Evolutionary conservation across 176 grass and related monocot genomes (phyloP).

Genomic region (Carex myosuroides): DNA sequence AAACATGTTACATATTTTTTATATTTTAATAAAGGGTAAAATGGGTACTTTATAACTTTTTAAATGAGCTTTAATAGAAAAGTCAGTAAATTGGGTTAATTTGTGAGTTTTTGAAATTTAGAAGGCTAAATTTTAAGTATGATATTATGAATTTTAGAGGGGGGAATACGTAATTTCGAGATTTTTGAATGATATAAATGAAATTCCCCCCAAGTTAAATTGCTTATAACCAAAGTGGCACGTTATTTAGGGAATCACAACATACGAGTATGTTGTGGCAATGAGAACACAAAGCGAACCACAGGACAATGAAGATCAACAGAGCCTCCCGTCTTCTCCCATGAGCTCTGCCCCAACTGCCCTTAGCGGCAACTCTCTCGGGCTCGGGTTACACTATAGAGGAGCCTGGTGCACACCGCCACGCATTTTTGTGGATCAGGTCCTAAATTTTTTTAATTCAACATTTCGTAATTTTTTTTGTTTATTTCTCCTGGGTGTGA

Average conservation of each 20-base stretch:
- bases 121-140: too few relatives aligned
- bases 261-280: constrained; percentile 95
- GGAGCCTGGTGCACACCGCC: constrained; percentile 97
- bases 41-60: too few relatives aligned
- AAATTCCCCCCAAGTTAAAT: neutral
- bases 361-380: constrained; percentile 73
- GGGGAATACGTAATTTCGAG: too few relatives aligned
- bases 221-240: neutral
- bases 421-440: constrained; percentile 80
- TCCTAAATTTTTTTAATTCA: neutral
- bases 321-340: constrained; percentile 70
- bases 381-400: constrained; percentile 62
- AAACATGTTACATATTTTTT: too few relatives aligned
- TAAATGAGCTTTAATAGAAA: too few relatives aligned
- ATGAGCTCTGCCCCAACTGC: constrained; percentile 90
- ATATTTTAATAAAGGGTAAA: too few relatives aligned
- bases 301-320: constrained; percentile 75
- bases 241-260: constrained; percentile 70
- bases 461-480: neutral
- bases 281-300: constrained; percentile 93
- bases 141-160: too few relatives aligned
- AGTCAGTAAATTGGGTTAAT: too few relatives aligned
- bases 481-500: too few relatives aligned
- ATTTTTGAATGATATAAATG: too few relatives aligned
- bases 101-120: too few relatives aligned